Evolutionary conservation across 1,139 yeast genomes (phyloP).

Genomic region (Kurtzmaniella quercitrusa): DNA sequence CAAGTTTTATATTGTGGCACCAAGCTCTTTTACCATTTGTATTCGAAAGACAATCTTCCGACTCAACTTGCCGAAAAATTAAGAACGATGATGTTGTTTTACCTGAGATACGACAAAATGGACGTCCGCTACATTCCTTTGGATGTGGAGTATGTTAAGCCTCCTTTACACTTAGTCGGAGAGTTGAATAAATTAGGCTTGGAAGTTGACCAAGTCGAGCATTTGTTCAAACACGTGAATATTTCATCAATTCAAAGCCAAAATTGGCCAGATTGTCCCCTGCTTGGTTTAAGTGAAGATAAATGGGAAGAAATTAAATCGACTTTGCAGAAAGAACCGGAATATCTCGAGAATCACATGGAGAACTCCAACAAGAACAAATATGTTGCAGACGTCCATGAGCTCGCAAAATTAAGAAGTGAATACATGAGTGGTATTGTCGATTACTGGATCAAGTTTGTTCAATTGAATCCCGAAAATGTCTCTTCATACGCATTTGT

Average conservation of each 20-base stretch:
- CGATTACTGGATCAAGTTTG: constrained; percentile 46
- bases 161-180: constrained; percentile 48
- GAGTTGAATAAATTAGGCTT: constrained; percentile 47
- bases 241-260: constrained; percentile 13
- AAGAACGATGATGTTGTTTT: background rate
- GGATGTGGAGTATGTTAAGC: constrained; percentile 44
- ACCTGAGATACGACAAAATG: constrained; percentile 13
- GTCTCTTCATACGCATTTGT: background rate
- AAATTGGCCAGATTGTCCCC: constrained; percentile 23
- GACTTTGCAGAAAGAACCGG: background rate
- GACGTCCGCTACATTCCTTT: constrained; percentile 40
- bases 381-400: constrained; percentile 5
- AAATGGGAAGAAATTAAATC: constrained; percentile 18
- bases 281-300: constrained; percentile 19
- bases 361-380: background rate
- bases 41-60: constrained; percentile 26
- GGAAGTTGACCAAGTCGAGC: constrained; percentile 34
- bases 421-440: constrained; percentile 23
- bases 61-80: background rate
- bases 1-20: constrained; percentile 12
- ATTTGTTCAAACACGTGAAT: constrained; percentile 30
- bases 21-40: constrained; percentile 23
- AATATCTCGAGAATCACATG: background rate
- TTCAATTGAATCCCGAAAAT: constrained; percentile 45
- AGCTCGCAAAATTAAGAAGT: background rate